Evolutionary conservation across 2,329 filamentous ascomycete genomes (phyloP).

Genomic region (Ilyonectria destructans): DNA sequence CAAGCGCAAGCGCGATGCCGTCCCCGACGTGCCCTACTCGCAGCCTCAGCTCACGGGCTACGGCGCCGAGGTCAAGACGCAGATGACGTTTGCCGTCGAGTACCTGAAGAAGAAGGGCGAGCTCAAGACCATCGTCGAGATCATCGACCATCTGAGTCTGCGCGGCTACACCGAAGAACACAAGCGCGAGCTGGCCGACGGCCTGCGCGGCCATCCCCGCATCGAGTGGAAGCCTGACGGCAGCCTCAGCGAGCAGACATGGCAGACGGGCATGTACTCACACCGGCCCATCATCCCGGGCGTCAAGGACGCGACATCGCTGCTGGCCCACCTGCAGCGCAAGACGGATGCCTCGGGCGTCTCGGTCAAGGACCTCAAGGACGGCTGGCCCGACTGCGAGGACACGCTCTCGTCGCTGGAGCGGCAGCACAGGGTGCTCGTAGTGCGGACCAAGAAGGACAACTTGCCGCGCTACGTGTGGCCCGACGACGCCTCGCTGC

Average conservation of each 20-base stretch:
- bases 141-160: conserved; percentile 86
- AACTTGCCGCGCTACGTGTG: conserved; percentile 89
- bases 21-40: conserved; percentile 75
- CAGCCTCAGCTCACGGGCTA: conserved; percentile 84
- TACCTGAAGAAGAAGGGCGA: conserved; percentile 83
- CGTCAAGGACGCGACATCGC: conserved; percentile 83
- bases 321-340: conserved; percentile 85
- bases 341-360: conserved; percentile 88
- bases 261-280: conserved; percentile 80
- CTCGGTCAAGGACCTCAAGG: conserved; percentile 91
- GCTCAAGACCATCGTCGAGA: conserved; percentile 80
- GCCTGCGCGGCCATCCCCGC: conserved; percentile 76
- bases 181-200: conserved; percentile 76
- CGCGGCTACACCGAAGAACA: conserved; percentile 73
- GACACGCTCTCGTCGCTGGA: conserved; percentile 85
- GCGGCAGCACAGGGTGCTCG: conserved; percentile 83
- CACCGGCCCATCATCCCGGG: conserved; percentile 87
- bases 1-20: conserved; percentile 73
- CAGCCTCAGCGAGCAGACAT: conserved; percentile 77
- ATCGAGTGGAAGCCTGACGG: conserved; percentile 72
- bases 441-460: conserved; percentile 94
- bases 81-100: conserved; percentile 89
- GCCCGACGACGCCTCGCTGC: conserved; percentile 87
- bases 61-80: conserved; percentile 86
- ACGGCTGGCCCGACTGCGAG: conserved; percentile 93